These are phyloP conservation scores for Fonsecaea nubica DNA, from an alignment of 2,329 filamentous ascomycete genomes.

Conservation along the genomic window DNA sequence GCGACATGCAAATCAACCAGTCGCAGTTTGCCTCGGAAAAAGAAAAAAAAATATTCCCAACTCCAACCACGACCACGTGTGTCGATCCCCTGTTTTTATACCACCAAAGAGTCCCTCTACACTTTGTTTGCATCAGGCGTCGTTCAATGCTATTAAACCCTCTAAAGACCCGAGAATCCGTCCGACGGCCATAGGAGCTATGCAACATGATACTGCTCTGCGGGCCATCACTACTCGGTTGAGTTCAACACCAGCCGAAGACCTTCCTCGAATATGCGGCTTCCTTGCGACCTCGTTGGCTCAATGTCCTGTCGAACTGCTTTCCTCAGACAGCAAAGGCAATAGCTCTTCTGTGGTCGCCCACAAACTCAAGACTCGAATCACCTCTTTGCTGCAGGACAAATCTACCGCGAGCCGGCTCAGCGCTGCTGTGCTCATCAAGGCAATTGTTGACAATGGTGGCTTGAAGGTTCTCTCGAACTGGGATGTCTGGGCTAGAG, in stretches of 20 bases:
- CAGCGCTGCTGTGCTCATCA: slow-evolving; percentile 77
- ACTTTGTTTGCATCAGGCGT: background rate
- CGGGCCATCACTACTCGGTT: slow-evolving; percentile 60
- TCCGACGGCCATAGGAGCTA: slow-evolving; percentile 3
- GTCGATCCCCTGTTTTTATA: slow-evolving; percentile 3
- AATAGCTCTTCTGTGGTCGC: slow-evolving; percentile 73
- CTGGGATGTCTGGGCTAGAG: slow-evolving; percentile 76
- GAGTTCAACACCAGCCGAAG: slow-evolving; percentile 71
- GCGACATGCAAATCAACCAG: background rate
- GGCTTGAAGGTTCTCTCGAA: slow-evolving; percentile 81
- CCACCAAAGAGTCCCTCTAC: background rate
- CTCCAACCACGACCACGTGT: background rate
- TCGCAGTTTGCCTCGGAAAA: background rate
- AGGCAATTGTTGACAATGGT: slow-evolving; percentile 71
- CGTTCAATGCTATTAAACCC: background rate
- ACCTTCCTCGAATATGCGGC: slow-evolving; percentile 76
- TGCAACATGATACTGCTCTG: slow-evolving; percentile 41
- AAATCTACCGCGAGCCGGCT: slow-evolving; percentile 77
- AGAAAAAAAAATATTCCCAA: background rate
- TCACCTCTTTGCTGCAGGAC: slow-evolving; percentile 79
- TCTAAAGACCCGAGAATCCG: background rate
- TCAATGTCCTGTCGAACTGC: slow-evolving; percentile 64
- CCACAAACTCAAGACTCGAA: slow-evolving; percentile 80
- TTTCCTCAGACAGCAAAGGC: slow-evolving; percentile 60
- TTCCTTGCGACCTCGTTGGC: slow-evolving; percentile 66